Conservation (phyloP, 768 basidiomycete species). For the Tricholoma furcatifolium region DNA sequence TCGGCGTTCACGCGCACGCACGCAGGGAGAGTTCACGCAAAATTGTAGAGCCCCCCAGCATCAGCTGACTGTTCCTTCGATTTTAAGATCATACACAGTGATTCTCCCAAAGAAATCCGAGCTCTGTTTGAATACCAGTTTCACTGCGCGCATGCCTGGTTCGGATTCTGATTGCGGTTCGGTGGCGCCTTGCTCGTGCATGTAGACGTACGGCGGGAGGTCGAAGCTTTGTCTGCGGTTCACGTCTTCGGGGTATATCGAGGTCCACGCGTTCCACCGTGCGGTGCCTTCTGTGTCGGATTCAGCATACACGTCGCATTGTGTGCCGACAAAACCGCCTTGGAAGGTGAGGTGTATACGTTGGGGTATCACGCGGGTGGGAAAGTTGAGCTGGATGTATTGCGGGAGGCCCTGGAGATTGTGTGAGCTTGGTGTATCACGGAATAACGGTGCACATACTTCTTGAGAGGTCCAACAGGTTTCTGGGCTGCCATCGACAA, state of each 20-base stretch:
- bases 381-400: slow-evolving; percentile 66
- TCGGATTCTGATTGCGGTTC: too few relatives aligned
- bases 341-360: slow-evolving; percentile 71
- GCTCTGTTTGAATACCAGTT: slow-evolving; percentile 51
- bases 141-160: slow-evolving; percentile 45
- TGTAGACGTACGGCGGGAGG: slow-evolving; percentile 33
- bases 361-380: slow-evolving; percentile 51
- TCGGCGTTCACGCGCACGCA: too few relatives aligned
- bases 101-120: slow-evolving; percentile 5
- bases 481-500: slow-evolving; percentile 69
- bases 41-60: neutral
- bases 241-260: slow-evolving; percentile 77
- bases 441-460: slow-evolving; percentile 43
- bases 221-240: slow-evolving; percentile 73
- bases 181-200: neutral
- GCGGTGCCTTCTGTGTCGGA: slow-evolving; percentile 22
- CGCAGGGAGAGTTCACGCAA: neutral
- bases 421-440: too few relatives aligned
- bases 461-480: slow-evolving; percentile 91
- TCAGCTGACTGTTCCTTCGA: slow-evolving; percentile 3
- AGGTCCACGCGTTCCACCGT: slow-evolving; percentile 50
- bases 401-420: slow-evolving; percentile 80
- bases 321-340: slow-evolving; percentile 80
- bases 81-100: slow-evolving; percentile 10
- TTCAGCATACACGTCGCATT: slow-evolving; percentile 50